A percentile compares a stretch with the other conserved stretches of the same genome.
Conservation (phyloP, 805 yeast species). For the Grigorovia jiainica region DNA sequence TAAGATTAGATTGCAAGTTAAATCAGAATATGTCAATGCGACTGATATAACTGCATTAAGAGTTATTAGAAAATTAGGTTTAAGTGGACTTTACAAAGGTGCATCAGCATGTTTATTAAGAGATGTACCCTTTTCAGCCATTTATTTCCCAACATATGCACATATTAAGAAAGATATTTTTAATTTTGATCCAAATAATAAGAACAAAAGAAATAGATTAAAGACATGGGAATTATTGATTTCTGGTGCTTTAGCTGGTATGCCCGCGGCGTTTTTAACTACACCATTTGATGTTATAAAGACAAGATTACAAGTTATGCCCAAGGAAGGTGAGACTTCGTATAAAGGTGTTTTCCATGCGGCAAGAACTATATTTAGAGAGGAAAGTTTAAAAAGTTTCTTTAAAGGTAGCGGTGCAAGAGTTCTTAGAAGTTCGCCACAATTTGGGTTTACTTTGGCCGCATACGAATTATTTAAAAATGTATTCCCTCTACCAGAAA, state of each 20-base stretch:
- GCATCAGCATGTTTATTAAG: conserved; percentile 83
- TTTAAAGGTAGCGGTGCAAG: conserved; percentile 97
- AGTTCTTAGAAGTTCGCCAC: conserved; percentile 91
- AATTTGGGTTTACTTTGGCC: conserved; percentile 96
- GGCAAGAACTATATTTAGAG: conserved; percentile 57
- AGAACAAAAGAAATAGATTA: conserved; percentile 47
- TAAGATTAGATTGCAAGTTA: conserved; percentile 88
- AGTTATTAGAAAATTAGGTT: conserved; percentile 70
- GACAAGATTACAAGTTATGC: conserved; percentile 84
- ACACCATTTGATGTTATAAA: conserved; percentile 97
- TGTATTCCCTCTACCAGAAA: conserved; percentile 8
- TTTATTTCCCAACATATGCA: conserved; percentile 94
- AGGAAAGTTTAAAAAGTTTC: conserved; percentile 79
- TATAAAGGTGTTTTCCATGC: conserved; percentile 77
- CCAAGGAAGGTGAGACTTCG: conserved; percentile 64
- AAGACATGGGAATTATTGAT: conserved; percentile 75
- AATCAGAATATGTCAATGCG: conserved; percentile 51
- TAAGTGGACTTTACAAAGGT: conserved; percentile 84
- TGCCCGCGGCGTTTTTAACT: conserved; percentile 94
- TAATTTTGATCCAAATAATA: conserved; percentile 67
- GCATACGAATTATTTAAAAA: conserved; percentile 83
- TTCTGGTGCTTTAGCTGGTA: conserved; percentile 93
- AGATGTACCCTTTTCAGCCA: conserved; percentile 95
- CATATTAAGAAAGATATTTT: conserved; percentile 78
- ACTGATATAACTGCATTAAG: conserved; percentile 36